These are phyloP conservation scores for Phaeophleospora eucalypticola DNA, from an alignment of 2,329 filamentous ascomycete genomes.

Conservation along the genomic window DNA sequence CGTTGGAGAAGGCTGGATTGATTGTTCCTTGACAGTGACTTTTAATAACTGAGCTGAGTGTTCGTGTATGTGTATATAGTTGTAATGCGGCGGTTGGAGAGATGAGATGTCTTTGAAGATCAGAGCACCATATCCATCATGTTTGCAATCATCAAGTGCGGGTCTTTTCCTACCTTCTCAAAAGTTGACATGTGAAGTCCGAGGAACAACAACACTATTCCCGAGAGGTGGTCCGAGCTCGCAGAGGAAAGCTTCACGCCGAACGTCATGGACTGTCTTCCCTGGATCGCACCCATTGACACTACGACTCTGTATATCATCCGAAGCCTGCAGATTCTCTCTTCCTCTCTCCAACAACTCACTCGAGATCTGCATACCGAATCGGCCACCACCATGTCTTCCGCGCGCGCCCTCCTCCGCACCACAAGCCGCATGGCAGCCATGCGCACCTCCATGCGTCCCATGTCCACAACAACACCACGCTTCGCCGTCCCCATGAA, in stretches of 20 bases:
- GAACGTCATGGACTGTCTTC: neutral
- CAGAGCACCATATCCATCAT: no score
- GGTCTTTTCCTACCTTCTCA: no score
- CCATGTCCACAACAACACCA: slow-evolving; percentile 37
- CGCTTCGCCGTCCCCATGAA: slow-evolving; percentile 41
- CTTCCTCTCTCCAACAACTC: neutral
- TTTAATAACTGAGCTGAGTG: neutral
- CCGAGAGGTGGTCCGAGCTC: neutral
- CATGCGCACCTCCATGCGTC: slow-evolving; percentile 30
- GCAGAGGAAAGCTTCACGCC: neutral
- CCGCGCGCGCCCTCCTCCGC: slow-evolving; percentile 43
- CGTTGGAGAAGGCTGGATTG: slow-evolving; percentile 42
- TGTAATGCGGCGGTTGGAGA: no score
- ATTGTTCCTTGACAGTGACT: slow-evolving; percentile 11
- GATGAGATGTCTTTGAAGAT: no score
- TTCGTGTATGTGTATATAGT: no score
- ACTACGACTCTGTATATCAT: neutral
- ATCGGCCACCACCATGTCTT: slow-evolving; percentile 39
- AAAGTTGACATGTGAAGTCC: neutral
- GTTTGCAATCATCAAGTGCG: no score
- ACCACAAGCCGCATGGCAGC: slow-evolving; percentile 39
- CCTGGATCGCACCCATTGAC: no score
- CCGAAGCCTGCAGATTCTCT: neutral
- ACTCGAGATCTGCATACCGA: neutral
- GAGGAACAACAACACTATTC: neutral